Conservation (phyloP, 148 eudicot genomes). For the Vaccinium darrowii region DNA sequence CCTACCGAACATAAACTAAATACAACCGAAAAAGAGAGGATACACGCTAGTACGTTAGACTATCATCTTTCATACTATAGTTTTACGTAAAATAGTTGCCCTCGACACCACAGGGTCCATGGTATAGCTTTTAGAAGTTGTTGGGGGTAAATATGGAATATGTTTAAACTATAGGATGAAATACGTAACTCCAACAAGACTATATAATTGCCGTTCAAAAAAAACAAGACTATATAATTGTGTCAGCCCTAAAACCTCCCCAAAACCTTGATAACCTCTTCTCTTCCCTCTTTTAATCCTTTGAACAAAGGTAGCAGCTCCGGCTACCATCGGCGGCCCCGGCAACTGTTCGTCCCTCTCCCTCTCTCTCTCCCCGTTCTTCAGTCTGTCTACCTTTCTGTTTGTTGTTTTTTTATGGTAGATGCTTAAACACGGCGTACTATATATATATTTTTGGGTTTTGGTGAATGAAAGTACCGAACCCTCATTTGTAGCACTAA, state of each 20-base stretch:
- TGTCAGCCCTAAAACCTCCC: slow-evolving; percentile 6
- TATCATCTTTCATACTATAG: too few species aligned
- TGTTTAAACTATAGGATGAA: background rate
- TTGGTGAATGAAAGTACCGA: background rate
- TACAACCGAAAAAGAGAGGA: too few species aligned
- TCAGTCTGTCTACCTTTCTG: background rate
- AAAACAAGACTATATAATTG: background rate
- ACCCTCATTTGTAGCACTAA: background rate
- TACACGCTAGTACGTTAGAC: too few species aligned
- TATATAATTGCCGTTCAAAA: too few species aligned
- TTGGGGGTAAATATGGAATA: background rate
- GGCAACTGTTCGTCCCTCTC: background rate
- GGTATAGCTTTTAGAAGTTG: background rate
- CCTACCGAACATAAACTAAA: too few species aligned
- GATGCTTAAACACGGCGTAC: background rate
- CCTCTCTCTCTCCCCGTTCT: background rate
- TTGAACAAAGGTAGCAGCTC: background rate
- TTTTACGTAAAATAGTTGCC: too few species aligned
- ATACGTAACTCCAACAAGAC: background rate
- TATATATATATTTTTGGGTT: background rate
- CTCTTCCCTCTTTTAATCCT: too few species aligned
- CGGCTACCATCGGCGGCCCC: background rate
- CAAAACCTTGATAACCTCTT: background rate
- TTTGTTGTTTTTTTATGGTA: background rate
- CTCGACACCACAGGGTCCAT: background rate